phyloP scores from a whole-genome alignment of 2,329 filamentous ascomycete genomes.

The Pseudocercospora pini-densiflorae region DNA sequence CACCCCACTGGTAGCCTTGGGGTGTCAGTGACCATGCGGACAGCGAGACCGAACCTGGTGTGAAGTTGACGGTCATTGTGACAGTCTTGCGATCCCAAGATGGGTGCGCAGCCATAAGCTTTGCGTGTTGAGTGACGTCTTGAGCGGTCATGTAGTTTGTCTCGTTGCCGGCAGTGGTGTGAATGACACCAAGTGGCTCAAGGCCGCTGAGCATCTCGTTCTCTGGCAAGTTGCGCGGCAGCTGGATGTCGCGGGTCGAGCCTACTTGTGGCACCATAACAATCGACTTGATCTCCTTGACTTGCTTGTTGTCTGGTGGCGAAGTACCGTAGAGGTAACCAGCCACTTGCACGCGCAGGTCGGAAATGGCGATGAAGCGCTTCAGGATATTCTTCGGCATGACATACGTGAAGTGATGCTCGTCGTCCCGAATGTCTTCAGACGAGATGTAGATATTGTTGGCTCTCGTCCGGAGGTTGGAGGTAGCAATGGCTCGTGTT shows the following conservation, averaged over 20 bases:
- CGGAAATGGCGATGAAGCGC: conserved; percentile 96
- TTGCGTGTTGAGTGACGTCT: conserved; percentile 93
- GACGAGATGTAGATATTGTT: conserved; percentile 99
- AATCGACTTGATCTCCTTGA: conserved; percentile 96
- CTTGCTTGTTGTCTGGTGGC: conserved; percentile 90
- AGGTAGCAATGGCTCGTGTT: conserved; percentile 89
- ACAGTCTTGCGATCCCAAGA: conserved; percentile 88
- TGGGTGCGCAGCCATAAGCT: conserved; percentile 81
- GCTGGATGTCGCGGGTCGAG: conserved; percentile 86
- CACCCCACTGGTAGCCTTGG: conserved; percentile 94
- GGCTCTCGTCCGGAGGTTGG: conserved; percentile 87
- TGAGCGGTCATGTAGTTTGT: conserved; percentile 93
- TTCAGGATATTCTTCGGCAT: conserved; percentile 99
- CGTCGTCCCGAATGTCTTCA: conserved; percentile 88
- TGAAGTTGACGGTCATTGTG: conserved; percentile 95
- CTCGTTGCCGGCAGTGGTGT: conserved; percentile 94
- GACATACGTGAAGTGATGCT: conserved; percentile 89
- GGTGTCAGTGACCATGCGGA: conserved; percentile 93
- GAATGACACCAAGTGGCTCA: conserved; percentile 92
- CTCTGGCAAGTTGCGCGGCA: conserved; percentile 87
- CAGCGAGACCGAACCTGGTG: conserved; percentile 92
- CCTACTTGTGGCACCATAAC: conserved; percentile 98
- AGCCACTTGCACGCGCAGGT: conserved; percentile 93
- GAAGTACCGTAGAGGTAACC: conserved; percentile 94
- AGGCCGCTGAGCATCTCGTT: conserved; percentile 86